Evolutionary conservation across 2,329 filamentous ascomycete genomes (phyloP), one percentile per base, ranked within the genome.

Genomic region (Aaosphaeria arxii): DNA sequence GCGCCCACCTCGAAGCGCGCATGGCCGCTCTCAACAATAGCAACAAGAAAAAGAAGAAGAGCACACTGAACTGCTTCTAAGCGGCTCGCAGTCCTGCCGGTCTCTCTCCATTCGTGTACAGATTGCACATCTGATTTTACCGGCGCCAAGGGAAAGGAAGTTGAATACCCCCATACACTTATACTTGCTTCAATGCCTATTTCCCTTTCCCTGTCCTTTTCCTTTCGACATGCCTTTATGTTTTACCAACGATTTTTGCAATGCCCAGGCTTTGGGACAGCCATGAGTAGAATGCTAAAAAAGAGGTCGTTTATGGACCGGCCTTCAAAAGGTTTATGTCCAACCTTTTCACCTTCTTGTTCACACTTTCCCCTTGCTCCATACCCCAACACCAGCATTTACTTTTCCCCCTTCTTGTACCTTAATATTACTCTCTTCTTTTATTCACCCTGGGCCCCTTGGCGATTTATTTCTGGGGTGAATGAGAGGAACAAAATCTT

Each of bases 51-150:
- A 52, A 92, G 81, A 91, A 95, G 74, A 96, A 95, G 82, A 85
- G 87, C 63, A 91, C 88, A 58, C 81, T 99, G 72, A 97, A 96
- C 77, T 99, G 94, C 81, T 99, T 99, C 79, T 96, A 90, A 56
- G 35, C 44, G 43, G 43, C 45, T 29, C 9, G 38, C 29, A 30
- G 43, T 47, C 28, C 30, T 43, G 24, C 35, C 54, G 17, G 45
- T 50, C 33, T 28, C 36, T 42, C 28, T 32, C 48, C 40, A 45
- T 56, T 50, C 47, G 38, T 51, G 48, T 52, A 56, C 41, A 53
- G 40, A 44, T 49, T 53, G 45, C 49, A 51, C 47, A 45, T 52
- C 50, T 51, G 45, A 33, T 56, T 58, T 53, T 48, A 46, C 47
- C 45, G 51, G 53, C 55, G 55, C 51, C 47, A 30, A 42, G 46